Base-by-base conservation (phyloP, 768 basidiomycete genomes). In the Cystobasidium tubakii region DNA sequence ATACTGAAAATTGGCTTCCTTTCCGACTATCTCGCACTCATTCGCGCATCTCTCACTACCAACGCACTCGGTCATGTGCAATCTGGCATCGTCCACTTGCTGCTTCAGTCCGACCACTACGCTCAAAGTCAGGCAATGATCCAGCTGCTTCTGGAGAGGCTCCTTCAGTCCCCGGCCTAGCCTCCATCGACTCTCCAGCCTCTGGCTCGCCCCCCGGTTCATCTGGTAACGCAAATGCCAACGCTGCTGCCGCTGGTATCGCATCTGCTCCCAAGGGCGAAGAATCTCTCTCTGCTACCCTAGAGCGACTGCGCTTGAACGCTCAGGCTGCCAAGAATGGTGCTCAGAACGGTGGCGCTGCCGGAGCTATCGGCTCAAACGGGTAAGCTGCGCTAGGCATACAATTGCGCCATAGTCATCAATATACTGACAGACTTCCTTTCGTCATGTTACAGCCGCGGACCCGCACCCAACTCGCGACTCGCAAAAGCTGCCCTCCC, bases 271-370 rank as follows among this genome's bases (percentile, higher is more conserved):
- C 69, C 1, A 31, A 53, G 36, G 63, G 63, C 23, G 69, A 71
- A 60, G 69, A 71, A 17, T 42, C 36, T 23, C 55, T 71, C 54
- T 71, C 69, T 17, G 50, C 69, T 39, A 36, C 33, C 29, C 55
- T 71, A 2, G 69, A 71, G 39, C 27, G 69, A 27, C 69, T 71
- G n/a, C 29, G 69, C n/a, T 55, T 71, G 50, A 71, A 71, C 25
- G 69, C 69, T 36, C 69, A 71, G 29, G 50, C 69, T 57, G 69
- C 69, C 15, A 71, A 71, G 55, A 55, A 71, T 31, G 54, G 54
- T 39, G 69, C 69, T 55, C 69, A 71, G 34, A 71, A 71, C 25
- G 69, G 69, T 36, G 69, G 69, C 25, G 33, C 34, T n/a, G 33
- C 34, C 25, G 69, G 69, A 36, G 69, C 69, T 39, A 60, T 55